phyloP scores from a whole-genome alignment of 1,139 yeast genomes.

The Pichia sp. region DNA sequence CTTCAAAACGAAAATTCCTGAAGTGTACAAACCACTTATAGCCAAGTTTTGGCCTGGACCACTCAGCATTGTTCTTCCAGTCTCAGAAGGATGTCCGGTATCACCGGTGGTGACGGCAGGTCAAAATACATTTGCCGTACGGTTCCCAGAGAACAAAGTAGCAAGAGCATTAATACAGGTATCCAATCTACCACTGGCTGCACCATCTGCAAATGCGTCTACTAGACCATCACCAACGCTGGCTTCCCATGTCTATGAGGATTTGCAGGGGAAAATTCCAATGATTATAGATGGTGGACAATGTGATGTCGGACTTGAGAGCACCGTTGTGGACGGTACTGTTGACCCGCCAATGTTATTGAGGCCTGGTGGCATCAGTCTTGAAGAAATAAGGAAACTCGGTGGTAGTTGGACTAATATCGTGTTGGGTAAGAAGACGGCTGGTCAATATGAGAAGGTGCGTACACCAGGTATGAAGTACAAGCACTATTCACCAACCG shows the following conservation, averaged over 20 bases:
- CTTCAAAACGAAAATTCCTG: conserved; percentile 49
- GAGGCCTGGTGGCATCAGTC: conserved; percentile 89
- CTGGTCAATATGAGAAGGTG: conserved; percentile 62
- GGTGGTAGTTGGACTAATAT: conserved; percentile 62
- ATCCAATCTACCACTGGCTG: conserved; percentile 90
- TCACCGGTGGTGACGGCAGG: conserved; percentile 77
- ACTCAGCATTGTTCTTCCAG: conserved; percentile 75
- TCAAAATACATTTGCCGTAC: conserved; percentile 84
- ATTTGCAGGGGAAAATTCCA: conserved; percentile 75
- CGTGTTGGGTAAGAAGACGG: conserved; percentile 56
- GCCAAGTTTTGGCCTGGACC: conserved; percentile 94
- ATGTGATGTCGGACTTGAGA: conserved; percentile 87
- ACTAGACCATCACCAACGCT: conserved; percentile 90
- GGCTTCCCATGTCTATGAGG: conserved; percentile 80
- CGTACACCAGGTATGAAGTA: conserved; percentile 98
- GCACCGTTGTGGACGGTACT: conserved; percentile 90
- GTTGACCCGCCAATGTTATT: conserved; percentile 77
- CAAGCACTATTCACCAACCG: conserved; percentile 88
- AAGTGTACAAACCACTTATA: conserved; percentile 54
- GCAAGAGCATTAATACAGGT: conserved; percentile 86
- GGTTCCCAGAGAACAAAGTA: conserved; percentile 80
- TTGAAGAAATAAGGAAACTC: conserved; percentile 56
- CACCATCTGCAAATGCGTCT: conserved; percentile 96
- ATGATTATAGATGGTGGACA: conserved; percentile 84
- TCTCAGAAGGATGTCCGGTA: conserved; percentile 39